A percentile compares a stretch with the other conserved stretches of the same genome.
Evolutionary conservation across 495 filamentous ascomycete genomes (phyloP).

Genomic region (Neurospora sp.): DNA sequence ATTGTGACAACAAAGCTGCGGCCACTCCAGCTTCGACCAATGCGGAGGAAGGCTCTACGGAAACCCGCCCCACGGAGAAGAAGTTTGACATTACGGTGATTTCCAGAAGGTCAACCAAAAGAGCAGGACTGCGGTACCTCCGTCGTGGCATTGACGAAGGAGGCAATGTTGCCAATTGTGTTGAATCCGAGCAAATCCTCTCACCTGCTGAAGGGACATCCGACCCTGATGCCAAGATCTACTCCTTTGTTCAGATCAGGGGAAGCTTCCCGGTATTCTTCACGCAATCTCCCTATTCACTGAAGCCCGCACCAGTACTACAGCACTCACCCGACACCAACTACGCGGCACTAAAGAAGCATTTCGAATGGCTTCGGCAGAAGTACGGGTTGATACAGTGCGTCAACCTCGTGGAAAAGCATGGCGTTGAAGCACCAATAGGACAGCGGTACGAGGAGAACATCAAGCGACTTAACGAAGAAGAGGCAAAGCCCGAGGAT

Average conservation of each 20-base stretch:
- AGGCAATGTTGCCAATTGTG: constrained; percentile 78
- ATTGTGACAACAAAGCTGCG: constrained; percentile 5
- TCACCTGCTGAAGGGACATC: constrained; percentile 47
- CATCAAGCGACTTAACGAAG: constrained; percentile 51
- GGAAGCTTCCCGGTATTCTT: constrained; percentile 91
- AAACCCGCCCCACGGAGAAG: constrained; percentile 30
- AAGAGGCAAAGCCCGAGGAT: constrained; percentile 39
- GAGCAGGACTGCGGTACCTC: constrained; percentile 82
- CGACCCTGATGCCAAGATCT: constrained; percentile 51
- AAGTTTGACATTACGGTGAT: constrained; percentile 73
- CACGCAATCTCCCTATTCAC: constrained; percentile 82
- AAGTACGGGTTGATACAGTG: constrained; percentile 68
- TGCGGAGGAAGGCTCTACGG: constrained; percentile 12
- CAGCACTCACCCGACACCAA: constrained; percentile 72
- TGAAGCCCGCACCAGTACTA: constrained; percentile 77
- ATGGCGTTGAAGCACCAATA: constrained; percentile 65
- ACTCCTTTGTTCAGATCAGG: constrained; percentile 76
- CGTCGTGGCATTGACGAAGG: constrained; percentile 85
- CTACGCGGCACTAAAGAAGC: constrained; percentile 62
- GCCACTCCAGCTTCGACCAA: constrained; percentile 10
- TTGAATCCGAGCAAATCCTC: constrained; percentile 91
- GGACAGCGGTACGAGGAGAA: constrained; percentile 67
- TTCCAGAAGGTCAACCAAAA: constrained; percentile 71
- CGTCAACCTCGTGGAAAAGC: constrained; percentile 81
- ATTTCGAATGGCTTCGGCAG: constrained; percentile 56